Conservation (phyloP, 2,329 filamentous ascomycete species). For the Diplodia corticola region DNA sequence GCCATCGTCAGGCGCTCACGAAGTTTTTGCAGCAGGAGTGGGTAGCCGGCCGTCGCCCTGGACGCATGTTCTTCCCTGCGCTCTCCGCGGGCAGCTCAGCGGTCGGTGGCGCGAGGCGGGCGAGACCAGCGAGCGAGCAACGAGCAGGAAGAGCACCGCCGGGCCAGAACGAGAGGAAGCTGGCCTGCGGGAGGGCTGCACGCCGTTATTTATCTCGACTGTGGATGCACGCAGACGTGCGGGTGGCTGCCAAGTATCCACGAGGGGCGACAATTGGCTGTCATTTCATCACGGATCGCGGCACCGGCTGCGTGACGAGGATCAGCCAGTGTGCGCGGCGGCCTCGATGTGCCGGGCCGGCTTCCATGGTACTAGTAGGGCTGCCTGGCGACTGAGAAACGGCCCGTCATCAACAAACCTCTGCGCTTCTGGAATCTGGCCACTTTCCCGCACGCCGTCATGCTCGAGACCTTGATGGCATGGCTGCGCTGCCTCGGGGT, state of each 20-base stretch:
- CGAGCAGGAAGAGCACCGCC: conserved; percentile 16
- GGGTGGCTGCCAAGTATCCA: conserved; percentile 15
- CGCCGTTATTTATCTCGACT: conserved; percentile 11
- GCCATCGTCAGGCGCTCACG: conserved; percentile 18
- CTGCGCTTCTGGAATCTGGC: background rate
- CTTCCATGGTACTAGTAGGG: conserved; percentile 8
- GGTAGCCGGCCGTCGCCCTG: conserved; percentile 18
- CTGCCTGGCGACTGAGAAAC: conserved; percentile 7
- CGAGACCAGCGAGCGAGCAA: conserved; percentile 19
- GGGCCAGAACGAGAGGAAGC: background rate
- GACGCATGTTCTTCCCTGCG: conserved; percentile 22
- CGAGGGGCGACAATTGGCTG: conserved; percentile 20
- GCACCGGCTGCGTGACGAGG: conserved; percentile 5
- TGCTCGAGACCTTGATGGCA: conserved; percentile 4
- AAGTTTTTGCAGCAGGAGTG: conserved; percentile 17
- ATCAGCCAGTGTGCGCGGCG: conserved; percentile 7
- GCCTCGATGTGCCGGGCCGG: conserved; percentile 1
- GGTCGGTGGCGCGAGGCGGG: conserved; percentile 6
- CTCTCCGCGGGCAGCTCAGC: conserved; percentile 8
- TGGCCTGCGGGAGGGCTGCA: background rate
- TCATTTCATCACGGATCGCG: conserved; percentile 4
- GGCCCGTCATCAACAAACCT: conserved; percentile 7
- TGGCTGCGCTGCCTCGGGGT: background rate
- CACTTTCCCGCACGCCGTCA: background rate
- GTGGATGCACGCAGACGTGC: conserved; percentile 8